phyloP scores from a whole-genome alignment of 164 flowering plant species.

The Magnolia changhungtana region DNA sequence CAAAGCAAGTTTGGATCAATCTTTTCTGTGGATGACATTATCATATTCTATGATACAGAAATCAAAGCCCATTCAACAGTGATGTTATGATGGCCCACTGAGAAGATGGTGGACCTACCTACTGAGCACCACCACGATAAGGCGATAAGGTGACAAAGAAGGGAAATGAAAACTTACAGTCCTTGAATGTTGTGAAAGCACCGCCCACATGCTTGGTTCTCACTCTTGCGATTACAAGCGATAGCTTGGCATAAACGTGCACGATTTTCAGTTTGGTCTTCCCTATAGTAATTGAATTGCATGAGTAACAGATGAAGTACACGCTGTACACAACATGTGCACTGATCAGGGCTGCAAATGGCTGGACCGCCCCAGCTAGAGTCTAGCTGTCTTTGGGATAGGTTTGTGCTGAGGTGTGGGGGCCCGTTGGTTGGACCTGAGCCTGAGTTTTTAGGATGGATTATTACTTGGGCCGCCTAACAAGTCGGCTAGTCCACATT shows the following conservation, averaged over 20 bases:
- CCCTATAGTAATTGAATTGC: neutral
- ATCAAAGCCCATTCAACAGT: neutral
- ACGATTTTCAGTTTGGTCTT: conserved; percentile 7
- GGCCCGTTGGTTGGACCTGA: neutral
- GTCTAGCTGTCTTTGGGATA: no score
- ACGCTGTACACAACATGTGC: no score
- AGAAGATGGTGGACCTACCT: neutral
- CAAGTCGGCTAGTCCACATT: no score
- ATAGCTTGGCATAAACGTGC: conserved; percentile 2
- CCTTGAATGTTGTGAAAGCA: conserved; percentile 6
- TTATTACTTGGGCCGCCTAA: no score
- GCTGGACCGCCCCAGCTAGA: no score
- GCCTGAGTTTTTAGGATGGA: neutral
- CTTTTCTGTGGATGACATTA: neutral
- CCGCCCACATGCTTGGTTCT: conserved; percentile 11
- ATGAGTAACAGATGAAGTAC: no score
- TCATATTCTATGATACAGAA: no score
- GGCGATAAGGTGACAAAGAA: neutral
- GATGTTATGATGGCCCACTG: neutral
- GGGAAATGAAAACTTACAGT: conserved; percentile 6
- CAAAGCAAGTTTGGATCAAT: neutral
- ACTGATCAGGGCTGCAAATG: no score
- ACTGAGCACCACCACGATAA: neutral
- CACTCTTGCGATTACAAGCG: conserved; percentile 2
- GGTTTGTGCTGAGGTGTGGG: no score